phyloP scores from a whole-genome alignment of 371 early-diverging fungal genomes.

The Mucor mucedo region DNA sequence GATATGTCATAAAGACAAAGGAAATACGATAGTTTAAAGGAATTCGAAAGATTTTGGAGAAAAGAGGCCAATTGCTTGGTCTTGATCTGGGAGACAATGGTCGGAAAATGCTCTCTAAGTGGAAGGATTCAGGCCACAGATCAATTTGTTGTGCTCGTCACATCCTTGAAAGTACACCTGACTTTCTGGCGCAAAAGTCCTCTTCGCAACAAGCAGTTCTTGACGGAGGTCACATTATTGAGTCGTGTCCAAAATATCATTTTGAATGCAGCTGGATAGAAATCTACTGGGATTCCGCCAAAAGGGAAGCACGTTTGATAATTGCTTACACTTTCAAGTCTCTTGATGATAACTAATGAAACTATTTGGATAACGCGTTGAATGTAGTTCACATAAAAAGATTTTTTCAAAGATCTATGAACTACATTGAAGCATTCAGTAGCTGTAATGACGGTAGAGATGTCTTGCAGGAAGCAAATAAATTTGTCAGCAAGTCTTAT shows the following conservation, averaged over 20 bases:
- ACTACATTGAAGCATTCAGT: slow-evolving; percentile 13
- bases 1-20: neutral
- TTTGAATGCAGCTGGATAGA: neutral
- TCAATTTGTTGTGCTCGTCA: neutral
- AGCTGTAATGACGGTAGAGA: neutral
- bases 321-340: neutral
- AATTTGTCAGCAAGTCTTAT: too few relatives aligned
- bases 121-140: neutral
- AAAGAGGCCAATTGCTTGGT: neutral
- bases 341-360: neutral
- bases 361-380: neutral
- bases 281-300: neutral
- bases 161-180: neutral
- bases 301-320: neutral
- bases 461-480: slow-evolving; percentile 1
- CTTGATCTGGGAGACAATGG: neutral
- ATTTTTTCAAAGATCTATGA: slow-evolving; percentile 3
- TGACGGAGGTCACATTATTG: too few relatives aligned
- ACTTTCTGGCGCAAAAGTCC: too few relatives aligned
- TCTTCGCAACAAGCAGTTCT: too few relatives aligned
- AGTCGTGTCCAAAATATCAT: neutral
- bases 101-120: neutral
- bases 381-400: neutral
- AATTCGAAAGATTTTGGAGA: neutral
- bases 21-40: slow-evolving; percentile 2